phyloP scores from a whole-genome alignment of 495 filamentous ascomycete genomes.

The Hypomontagnella monticulosa region DNA sequence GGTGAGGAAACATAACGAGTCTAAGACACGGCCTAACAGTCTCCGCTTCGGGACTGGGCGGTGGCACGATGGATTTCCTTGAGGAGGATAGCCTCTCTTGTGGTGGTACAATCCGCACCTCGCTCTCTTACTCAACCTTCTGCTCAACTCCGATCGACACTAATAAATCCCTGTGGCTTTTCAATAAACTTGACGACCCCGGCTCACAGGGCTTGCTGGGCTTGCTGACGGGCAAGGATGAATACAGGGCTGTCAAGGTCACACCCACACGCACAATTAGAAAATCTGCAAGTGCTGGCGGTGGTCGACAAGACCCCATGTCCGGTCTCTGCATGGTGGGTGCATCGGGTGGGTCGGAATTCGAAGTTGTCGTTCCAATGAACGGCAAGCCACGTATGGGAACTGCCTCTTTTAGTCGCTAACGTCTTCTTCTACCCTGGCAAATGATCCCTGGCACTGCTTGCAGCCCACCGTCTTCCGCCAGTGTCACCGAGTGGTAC shows the following conservation, averaged over 20 bases:
- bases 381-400: slow-evolving; percentile 36
- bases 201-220: slow-evolving; percentile 38
- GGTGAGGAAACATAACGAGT: slow-evolving; percentile 16
- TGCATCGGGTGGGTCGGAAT: slow-evolving; percentile 42
- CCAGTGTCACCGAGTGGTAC: slow-evolving; percentile 49
- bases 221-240: slow-evolving; percentile 25
- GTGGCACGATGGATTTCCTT: slow-evolving; percentile 34
- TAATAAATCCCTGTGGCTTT: slow-evolving; percentile 43
- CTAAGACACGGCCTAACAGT: slow-evolving; percentile 31
- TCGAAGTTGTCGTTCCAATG: slow-evolving; percentile 30
- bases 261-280: slow-evolving; percentile 29
- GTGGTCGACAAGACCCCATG: slow-evolving; percentile 34
- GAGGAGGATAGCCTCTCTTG: slow-evolving; percentile 28
- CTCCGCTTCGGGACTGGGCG: slow-evolving; percentile 19
- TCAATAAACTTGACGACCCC: slow-evolving; percentile 41
- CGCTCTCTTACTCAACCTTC: slow-evolving; percentile 18
- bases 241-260: slow-evolving; percentile 47
- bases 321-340: slow-evolving; percentile 18
- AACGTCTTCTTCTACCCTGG: slow-evolving; percentile 39
- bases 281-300: slow-evolving; percentile 43
- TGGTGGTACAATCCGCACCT: slow-evolving; percentile 32
- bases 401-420: slow-evolving; percentile 46
- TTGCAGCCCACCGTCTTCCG: slow-evolving; percentile 47
- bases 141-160: slow-evolving; percentile 36
- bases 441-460: slow-evolving; percentile 41